Evolutionary conservation across 106 monocot species (phyloP).

Genomic region (Dactylorhiza incarnata): DNA sequence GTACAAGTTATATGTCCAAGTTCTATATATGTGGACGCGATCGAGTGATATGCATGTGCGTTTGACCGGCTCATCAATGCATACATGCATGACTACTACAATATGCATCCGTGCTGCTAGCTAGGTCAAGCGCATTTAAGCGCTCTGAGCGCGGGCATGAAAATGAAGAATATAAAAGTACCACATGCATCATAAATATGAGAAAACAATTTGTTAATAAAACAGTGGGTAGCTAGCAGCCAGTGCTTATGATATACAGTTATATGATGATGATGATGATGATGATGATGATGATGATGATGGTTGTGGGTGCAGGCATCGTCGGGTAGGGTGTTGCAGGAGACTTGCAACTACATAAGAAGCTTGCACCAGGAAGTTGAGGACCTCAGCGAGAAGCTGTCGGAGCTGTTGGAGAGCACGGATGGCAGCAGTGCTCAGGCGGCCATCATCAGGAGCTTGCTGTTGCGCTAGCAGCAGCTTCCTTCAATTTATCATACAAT

Average conservation of each 20-base stretch:
- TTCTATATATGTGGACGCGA: not conserved
- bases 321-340: constrained; percentile 56
- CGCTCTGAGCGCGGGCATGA: no score
- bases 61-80: no score
- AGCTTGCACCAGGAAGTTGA: constrained; percentile 70
- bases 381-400: constrained; percentile 67
- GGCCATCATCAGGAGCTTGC: constrained; percentile 60
- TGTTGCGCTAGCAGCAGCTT: constrained; percentile 23
- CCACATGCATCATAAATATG: no score
- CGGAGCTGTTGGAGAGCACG: constrained; percentile 45
- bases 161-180: no score
- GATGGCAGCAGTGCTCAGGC: constrained; percentile 48
- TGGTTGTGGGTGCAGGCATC: constrained; percentile 29
- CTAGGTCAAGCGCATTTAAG: no score
- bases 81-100: no score
- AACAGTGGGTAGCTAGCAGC: no score
- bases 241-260: no score
- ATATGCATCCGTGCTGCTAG: no score
- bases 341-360: constrained; percentile 75
- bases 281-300: not conserved
- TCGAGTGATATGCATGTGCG: not conserved
- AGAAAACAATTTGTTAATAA: no score
- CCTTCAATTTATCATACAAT: no score
- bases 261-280: not conserved
- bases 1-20: not conserved